Base-by-base conservation (phyloP, 2,329 filamentous ascomycete genomes). In the Colletotrichum tabaci region DNA sequence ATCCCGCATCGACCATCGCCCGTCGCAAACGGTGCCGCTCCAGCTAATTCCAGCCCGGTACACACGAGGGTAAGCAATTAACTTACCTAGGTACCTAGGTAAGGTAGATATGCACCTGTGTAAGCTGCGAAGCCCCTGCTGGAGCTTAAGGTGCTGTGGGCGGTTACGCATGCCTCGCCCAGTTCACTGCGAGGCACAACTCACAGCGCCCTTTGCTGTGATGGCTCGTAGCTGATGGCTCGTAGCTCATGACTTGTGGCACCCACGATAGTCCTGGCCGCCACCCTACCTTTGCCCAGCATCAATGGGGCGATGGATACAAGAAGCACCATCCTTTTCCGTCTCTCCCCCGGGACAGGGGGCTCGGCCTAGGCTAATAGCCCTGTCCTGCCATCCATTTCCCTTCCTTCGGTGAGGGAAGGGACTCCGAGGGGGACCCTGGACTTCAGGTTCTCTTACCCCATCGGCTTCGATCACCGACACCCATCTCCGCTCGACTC, bases 251-350 rank as follows among this genome's bases (percentile, higher is more conserved):
- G 46, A n/a, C n/a, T 49, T 16, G 46, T 49, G n/a, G 46, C 42
- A n/a, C 52, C 44, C 40, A 35, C 42, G 66, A 53, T 57, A 52
- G 66, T 46, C 52, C n/a, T 52, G 60, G 30, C 46, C 58, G 61
- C 21, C 46, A 30, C 46, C 62, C 55, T 49, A 21, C 49, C 38
- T n/a, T 13, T 55, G n/a, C n/a, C 50, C 16, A 3, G 10, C 15
- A 13, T 21, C 52, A n/a, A 56, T 30, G 18, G 8, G 30, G 47
- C 61, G 61, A 65, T 60, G 47, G 30, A 56, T 40, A 55, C 68
- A 53, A 71, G 44, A 68, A 67, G 53, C 49, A 53, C 64, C 65
- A 60, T 62, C 52, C 58, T 60, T 47, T 68, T 71, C 68, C 65
- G 68, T 53, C 42, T 63, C 38, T 52, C 63, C 58, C 68, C 65